A percentile compares a stretch with the other conserved stretches of the same genome.
Evolutionary conservation across 2,329 filamentous ascomycete genomes (phyloP).

Genomic region (Xylariaceae sp.): DNA sequence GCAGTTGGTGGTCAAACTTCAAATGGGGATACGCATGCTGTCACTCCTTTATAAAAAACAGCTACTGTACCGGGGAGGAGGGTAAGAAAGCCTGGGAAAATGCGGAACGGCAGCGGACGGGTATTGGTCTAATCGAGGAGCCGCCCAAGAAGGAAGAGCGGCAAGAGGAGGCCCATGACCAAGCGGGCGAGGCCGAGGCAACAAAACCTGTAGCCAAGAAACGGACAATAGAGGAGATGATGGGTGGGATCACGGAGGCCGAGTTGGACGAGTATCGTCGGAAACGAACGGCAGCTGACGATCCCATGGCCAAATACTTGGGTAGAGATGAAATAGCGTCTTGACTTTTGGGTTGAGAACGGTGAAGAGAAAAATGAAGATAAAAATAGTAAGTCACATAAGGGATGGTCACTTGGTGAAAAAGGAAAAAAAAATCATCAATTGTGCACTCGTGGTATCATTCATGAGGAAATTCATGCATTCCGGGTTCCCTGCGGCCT

Average conservation of each 20-base stretch:
- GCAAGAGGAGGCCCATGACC: conserved; percentile 20
- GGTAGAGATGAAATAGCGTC: conserved; percentile 64
- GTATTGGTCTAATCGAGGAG: conserved; percentile 37
- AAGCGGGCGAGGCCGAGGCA: conserved; percentile 19
- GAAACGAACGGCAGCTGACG: conserved; percentile 66
- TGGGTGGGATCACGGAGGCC: conserved; percentile 70
- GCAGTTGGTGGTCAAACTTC: conserved; percentile 95
- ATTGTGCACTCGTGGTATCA: conserved; percentile 20
- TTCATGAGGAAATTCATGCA: conserved; percentile 27
- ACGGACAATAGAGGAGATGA: conserved; percentile 72
- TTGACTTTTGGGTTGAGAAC: too few relatives aligned
- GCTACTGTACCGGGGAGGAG: conserved; percentile 91
- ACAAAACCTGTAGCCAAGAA: conserved; percentile 48
- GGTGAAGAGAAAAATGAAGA: too few relatives aligned
- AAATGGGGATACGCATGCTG: conserved; percentile 96
- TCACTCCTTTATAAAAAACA: conserved; percentile 90
- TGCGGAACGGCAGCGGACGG: conserved; percentile 56
- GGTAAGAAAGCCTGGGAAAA: conserved; percentile 78
- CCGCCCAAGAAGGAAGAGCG: conserved; percentile 15
- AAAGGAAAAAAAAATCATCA: conserved; percentile 18
- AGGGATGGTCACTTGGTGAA: conserved; percentile 14
- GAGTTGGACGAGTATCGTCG: conserved; percentile 82
- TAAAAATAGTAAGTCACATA: conserved; percentile 4
- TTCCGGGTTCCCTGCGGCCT: conserved; percentile 39
- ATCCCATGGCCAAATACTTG: conserved; percentile 81